A percentile compares a stretch with the other conserved stretches of the same genome.
These are phyloP conservation scores for Cucumis cinereus DNA, from an alignment of 306 rosid genomes.

Conservation along the genomic window DNA sequence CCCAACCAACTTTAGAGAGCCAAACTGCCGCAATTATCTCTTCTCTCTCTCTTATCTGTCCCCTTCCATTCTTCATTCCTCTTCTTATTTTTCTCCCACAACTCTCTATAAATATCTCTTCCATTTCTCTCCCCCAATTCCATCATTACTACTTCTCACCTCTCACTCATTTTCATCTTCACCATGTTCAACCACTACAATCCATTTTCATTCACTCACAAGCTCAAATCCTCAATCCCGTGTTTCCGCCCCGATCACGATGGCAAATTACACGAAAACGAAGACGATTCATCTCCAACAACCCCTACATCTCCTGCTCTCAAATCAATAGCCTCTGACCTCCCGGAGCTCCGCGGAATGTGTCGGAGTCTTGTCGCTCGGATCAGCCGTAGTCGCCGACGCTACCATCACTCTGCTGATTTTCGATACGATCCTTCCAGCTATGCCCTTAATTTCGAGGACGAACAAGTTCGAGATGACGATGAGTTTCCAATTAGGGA, in stretches of 20 bases:
- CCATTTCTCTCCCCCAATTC: not conserved
- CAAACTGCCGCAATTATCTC: constrained; percentile 4
- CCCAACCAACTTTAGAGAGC: not conserved
- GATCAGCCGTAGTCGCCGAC: not conserved
- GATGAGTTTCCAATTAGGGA: not conserved
- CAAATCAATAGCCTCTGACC: not conserved
- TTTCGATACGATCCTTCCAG: constrained; percentile 1
- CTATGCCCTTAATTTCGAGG: constrained; percentile 11
- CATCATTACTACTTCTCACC: not conserved
- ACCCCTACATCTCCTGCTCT: not conserved
- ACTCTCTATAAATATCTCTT: not conserved
- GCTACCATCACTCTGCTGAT: not conserved
- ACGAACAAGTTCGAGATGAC: not conserved
- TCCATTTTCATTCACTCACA: not conserved
- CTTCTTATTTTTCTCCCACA: not conserved
- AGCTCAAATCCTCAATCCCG: constrained; percentile 3
- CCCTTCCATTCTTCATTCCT: not conserved
- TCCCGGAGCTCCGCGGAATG: not conserved
- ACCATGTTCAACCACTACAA: constrained; percentile 9
- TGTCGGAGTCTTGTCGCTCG: constrained; percentile 3
- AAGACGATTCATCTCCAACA: not conserved
- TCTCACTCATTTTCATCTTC: not conserved
- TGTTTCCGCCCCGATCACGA: not conserved
- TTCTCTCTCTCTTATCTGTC: not conserved
- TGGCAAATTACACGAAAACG: not conserved